Evolutionary conservation across 2,329 filamentous ascomycete species (phyloP).

Genomic region (Beauveria pseudobassiana): DNA sequence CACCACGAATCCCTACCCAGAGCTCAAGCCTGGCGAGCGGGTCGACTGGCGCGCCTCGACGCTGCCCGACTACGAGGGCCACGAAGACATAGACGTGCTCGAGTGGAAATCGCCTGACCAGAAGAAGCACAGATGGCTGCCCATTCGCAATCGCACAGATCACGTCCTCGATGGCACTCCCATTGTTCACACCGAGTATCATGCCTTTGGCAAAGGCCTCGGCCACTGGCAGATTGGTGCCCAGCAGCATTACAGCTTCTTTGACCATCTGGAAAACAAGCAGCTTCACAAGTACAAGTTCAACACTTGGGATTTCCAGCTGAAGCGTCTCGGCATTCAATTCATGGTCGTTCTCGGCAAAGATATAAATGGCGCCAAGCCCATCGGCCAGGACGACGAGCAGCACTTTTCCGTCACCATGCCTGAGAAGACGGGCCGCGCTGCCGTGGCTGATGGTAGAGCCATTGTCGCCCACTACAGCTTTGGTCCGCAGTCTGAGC

Average conservation of each 20-base stretch:
- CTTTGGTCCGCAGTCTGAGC: conserved; percentile 31
- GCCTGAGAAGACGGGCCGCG: conserved; percentile 29
- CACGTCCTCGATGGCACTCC: conserved; percentile 36
- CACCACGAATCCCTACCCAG: conserved; percentile 18
- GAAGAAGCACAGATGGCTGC: conserved; percentile 43
- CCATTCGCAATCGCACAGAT: conserved; percentile 26
- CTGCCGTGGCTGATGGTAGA: conserved; percentile 44
- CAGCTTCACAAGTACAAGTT: conserved; percentile 41
- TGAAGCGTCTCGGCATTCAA: conserved; percentile 43
- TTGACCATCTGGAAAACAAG: conserved; percentile 42
- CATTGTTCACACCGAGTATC: conserved; percentile 40
- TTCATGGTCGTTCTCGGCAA: conserved; percentile 46
- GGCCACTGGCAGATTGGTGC: conserved; percentile 43
- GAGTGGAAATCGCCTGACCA: conserved; percentile 29
- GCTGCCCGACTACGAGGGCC: conserved; percentile 27
- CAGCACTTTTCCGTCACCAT: conserved; percentile 35
- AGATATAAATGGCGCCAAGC: conserved; percentile 41
- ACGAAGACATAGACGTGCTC: conserved; percentile 21
- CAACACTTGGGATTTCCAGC: conserved; percentile 39
- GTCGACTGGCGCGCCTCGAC: conserved; percentile 32
- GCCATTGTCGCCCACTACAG: conserved; percentile 47
- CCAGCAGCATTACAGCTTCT: conserved; percentile 39
- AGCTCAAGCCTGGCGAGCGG: conserved; percentile 19
- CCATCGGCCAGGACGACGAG: conserved; percentile 38
- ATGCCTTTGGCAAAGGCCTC: conserved; percentile 35